Evolutionary conservation across 2,329 filamentous ascomycete genomes (phyloP).

Genomic region (Fusarium tupiense): DNA sequence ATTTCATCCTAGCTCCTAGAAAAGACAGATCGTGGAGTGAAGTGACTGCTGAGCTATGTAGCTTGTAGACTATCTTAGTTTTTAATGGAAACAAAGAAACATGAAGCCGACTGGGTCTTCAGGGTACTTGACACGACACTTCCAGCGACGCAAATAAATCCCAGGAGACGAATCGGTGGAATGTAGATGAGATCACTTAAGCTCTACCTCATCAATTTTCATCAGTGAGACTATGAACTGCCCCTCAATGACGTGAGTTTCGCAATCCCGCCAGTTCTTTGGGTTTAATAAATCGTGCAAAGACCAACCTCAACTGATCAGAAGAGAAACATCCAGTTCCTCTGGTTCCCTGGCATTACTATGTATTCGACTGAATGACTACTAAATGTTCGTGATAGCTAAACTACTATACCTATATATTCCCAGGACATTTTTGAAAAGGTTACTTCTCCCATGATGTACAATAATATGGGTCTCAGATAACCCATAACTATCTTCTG

Average conservation of each 20-base stretch:
- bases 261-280: conserved; percentile 16
- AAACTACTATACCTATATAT: neutral
- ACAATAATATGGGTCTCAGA: neutral
- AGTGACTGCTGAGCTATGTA: neutral
- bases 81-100: neutral
- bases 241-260: conserved; percentile 43
- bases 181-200: conserved; percentile 34
- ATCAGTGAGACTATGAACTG: conserved; percentile 14
- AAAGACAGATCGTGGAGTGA: neutral
- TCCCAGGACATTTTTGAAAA: neutral
- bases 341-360: too few relatives aligned
- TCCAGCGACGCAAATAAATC: neutral
- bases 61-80: neutral
- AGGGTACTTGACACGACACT: neutral
- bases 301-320: neutral
- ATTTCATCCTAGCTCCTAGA: too few relatives aligned
- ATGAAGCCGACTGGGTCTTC: neutral
- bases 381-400: neutral
- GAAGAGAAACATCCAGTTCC: neutral
- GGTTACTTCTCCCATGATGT: neutral
- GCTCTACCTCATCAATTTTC: conserved; percentile 21
- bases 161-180: conserved; percentile 14
- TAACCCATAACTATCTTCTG: neutral
- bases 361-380: neutral
- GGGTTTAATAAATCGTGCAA: conserved; percentile 7